Conservation (phyloP, 1,139 yeast genomes). For the Pneumocystis jirovecii region DNA sequence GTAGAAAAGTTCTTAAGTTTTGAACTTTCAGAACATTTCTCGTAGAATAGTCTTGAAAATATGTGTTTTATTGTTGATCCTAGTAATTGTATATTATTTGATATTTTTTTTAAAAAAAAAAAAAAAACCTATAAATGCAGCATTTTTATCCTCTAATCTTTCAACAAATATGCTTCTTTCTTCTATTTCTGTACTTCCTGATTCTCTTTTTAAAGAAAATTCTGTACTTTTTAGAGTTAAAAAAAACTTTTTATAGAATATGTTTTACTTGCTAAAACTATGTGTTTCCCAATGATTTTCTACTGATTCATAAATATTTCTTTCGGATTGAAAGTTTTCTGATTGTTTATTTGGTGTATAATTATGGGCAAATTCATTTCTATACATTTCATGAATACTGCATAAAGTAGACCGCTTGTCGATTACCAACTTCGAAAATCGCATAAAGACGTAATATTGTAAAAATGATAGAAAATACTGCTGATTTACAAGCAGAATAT, state of each 20-base stretch:
- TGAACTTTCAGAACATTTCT: background rate
- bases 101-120: background rate
- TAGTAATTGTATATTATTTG: background rate
- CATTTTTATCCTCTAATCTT: background rate
- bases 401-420: background rate
- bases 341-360: background rate
- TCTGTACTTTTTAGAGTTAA: background rate
- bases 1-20: background rate
- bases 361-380: background rate
- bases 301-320: background rate
- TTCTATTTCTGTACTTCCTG: background rate
- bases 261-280: background rate
- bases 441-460: background rate
- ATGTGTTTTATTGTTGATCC: background rate
- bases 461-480: background rate
- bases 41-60: background rate
- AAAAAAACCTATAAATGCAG: background rate
- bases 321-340: background rate
- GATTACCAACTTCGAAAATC: background rate
- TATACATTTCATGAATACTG: background rate
- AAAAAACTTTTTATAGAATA: background rate
- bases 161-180: background rate
- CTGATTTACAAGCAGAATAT: background rate
- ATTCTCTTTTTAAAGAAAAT: background rate
- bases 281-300: background rate